Evolutionary conservation across 1,284 basidiomycete genomes (phyloP).

Genomic region (Microbotryum lychnidis-dioicae): DNA sequence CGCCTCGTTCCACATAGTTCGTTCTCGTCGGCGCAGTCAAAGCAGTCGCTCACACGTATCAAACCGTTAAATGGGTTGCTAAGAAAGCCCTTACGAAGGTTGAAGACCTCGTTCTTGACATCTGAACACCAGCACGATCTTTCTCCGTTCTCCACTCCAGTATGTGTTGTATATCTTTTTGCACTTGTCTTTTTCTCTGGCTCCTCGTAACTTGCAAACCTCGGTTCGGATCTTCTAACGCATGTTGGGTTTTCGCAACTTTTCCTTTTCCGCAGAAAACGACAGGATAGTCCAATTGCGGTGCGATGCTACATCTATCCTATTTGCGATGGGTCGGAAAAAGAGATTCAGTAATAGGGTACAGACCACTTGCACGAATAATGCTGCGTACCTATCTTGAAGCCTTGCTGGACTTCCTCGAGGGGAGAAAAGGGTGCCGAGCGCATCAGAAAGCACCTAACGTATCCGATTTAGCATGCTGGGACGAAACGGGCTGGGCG

Average conservation of each 20-base stretch:
- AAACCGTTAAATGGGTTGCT: slow-evolving; percentile 16
- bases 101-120: slow-evolving; percentile 25
- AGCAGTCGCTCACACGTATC: slow-evolving; percentile 13
- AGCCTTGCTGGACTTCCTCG: slow-evolving; percentile 14
- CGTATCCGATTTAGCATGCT: slow-evolving; percentile 7
- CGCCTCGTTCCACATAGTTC: slow-evolving; percentile 4
- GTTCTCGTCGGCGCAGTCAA: slow-evolving; percentile 14
- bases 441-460: slow-evolving; percentile 23
- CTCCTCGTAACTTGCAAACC: no score
- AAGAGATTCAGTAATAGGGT: neutral
- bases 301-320: no score
- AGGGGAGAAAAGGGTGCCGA: slow-evolving; percentile 32
- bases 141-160: neutral
- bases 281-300: no score
- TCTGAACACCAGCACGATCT: neutral
- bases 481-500: neutral
- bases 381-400: slow-evolving; percentile 18
- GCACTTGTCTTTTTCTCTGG: no score
- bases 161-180: neutral
- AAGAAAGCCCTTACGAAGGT: slow-evolving; percentile 5
- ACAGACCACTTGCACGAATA: accelerated
- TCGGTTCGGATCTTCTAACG: no score
- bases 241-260: no score
- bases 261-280: no score
- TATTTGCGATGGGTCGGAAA: no score